phyloP scores from a whole-genome alignment of 371 early-diverging fungal species.

The Dipsacomyces acuminosporus region DNA sequence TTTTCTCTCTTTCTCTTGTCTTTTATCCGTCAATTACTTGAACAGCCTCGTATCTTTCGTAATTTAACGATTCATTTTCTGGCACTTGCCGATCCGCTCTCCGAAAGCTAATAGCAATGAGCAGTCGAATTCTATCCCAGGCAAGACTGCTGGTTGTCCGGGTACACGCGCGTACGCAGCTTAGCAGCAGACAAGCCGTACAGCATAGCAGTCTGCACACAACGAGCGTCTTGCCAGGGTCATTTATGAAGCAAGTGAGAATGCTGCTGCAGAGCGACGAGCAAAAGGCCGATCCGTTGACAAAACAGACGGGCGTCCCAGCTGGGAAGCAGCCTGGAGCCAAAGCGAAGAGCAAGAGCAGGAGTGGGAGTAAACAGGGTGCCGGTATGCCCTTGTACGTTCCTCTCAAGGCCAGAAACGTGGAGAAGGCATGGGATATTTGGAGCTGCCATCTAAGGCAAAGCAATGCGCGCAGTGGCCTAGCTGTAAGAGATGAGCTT shows the following conservation, averaged over 20 bases:
- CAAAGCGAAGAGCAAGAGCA: not conserved
- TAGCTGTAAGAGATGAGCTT: slow-evolving; percentile 1
- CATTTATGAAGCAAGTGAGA: too few species aligned
- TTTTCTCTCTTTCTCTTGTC: not conserved
- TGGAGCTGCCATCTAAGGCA: slow-evolving; percentile 21
- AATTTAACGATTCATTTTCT: not conserved
- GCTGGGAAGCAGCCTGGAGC: not conserved
- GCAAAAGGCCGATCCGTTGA: not conserved
- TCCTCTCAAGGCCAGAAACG: slow-evolving; percentile 26
- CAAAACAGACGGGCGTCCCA: not conserved
- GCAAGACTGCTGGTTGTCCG: slow-evolving; percentile 1
- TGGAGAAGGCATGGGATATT: slow-evolving; percentile 38
- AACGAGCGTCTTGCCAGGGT: too few species aligned
- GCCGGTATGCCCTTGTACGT: slow-evolving; percentile 28
- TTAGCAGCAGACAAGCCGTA: too few species aligned
- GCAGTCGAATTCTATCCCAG: slow-evolving; percentile 4
- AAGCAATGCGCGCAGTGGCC: not conserved
- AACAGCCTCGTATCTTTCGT: too few species aligned
- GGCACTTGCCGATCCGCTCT: too few species aligned
- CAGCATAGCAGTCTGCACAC: not conserved
- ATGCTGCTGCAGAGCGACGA: too few species aligned
- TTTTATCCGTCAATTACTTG: not conserved
- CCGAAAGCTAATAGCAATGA: too few species aligned
- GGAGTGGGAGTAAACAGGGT: slow-evolving; percentile 14
- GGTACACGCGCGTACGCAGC: not conserved